Evolutionary conservation across 164 flowering plant species (phyloP).

Genomic region (Santalum album): DNA sequence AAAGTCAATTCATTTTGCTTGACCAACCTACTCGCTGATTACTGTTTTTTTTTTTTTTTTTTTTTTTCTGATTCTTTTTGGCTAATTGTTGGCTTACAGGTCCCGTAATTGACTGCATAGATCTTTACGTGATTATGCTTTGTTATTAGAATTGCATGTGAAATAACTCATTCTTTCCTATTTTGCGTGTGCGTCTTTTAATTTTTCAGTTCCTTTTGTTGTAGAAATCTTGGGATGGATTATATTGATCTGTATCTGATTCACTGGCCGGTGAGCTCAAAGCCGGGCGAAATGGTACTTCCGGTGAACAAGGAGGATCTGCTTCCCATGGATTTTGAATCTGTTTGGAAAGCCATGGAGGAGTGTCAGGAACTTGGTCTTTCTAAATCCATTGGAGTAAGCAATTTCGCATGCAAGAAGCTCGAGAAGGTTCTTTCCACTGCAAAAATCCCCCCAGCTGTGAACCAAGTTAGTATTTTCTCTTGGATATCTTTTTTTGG

Average conservation of each 20-base stretch:
- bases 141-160: too few relatives aligned
- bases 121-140: too few relatives aligned
- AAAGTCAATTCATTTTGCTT: too few relatives aligned
- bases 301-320: conserved; percentile 10
- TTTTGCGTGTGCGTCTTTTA: neutral
- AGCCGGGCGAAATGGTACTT: conserved; percentile 2
- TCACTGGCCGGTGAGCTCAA: conserved; percentile 21
- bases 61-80: too few relatives aligned
- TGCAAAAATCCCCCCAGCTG: conserved; percentile 24
- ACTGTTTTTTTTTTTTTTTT: too few relatives aligned
- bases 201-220: too few relatives aligned
- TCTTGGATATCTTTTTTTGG: neutral
- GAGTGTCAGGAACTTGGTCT: conserved; percentile 21
- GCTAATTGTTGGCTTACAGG: too few relatives aligned
- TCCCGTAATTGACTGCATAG: too few relatives aligned
- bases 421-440: conserved; percentile 3
- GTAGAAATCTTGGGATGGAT: conserved; percentile 17
- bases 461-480: conserved; percentile 16
- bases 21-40: too few relatives aligned
- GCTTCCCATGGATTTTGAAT: conserved; percentile 15
- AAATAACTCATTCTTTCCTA: too few relatives aligned
- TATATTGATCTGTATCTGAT: conserved; percentile 26
- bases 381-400: conserved; percentile 23
- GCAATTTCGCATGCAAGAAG: conserved; percentile 18
- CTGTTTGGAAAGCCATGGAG: conserved; percentile 30